phyloP scores from a whole-genome alignment of 148 eudicot species.

The Chenopodium quinoa region DNA sequence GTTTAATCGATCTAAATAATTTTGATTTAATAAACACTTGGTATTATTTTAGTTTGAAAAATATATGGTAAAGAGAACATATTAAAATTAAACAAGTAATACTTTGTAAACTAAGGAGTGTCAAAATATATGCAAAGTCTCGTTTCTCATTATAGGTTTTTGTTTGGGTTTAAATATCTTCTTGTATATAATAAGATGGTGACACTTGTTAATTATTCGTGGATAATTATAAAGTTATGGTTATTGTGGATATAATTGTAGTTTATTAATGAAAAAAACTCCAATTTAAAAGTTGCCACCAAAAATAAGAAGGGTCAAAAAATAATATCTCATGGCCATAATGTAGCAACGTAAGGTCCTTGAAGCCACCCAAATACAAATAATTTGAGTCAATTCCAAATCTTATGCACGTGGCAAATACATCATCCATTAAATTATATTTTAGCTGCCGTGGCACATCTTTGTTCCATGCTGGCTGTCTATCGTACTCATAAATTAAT shows the following conservation, averaged over 20 bases:
- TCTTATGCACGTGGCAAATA: constrained; percentile 4
- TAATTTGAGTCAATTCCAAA: neutral
- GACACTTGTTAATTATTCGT: neutral
- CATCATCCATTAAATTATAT: neutral
- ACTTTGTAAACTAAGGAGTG: no score
- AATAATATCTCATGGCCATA: neutral
- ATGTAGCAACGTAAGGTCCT: constrained; percentile 20
- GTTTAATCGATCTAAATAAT: no score
- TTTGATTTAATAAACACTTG: no score
- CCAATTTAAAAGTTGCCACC: neutral
- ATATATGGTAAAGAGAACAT: no score
- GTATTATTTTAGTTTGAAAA: no score
- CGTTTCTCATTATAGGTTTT: no score
- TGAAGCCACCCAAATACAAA: constrained; percentile 9
- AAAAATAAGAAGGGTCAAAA: neutral
- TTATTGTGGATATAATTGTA: no score
- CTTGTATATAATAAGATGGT: neutral
- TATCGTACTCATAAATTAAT: neutral
- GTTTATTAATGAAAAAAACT: no score
- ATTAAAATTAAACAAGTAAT: no score
- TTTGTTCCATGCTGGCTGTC: neutral
- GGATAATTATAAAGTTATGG: no score
- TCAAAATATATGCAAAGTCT: no score
- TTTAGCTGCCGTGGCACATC: neutral
- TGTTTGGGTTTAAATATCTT: no score